Evolutionary conservation across 164 flowering plant species (phyloP).

Genomic region (Hamamelis virginiana): DNA sequence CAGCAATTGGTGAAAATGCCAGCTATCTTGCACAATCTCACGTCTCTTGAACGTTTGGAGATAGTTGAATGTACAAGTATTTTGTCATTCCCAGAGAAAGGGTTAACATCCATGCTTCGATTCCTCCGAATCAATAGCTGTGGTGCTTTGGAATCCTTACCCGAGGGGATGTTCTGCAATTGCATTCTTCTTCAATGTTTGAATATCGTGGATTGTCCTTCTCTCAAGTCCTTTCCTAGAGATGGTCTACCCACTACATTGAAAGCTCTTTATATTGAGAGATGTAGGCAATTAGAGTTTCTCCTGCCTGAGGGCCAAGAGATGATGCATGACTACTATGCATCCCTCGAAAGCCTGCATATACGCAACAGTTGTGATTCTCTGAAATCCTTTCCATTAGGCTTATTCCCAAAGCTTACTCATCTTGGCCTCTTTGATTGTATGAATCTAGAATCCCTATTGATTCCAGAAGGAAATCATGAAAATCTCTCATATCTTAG

Average conservation of each 20-base stretch:
- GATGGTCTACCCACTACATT: background rate
- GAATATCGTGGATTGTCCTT: background rate
- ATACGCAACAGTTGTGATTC: background rate
- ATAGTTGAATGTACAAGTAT: too few species aligned
- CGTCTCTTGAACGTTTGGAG: too few species aligned
- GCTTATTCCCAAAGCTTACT: conserved; percentile 2
- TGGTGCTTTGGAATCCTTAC: too few species aligned
- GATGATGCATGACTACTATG: too few species aligned
- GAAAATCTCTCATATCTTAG: background rate
- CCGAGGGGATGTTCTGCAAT: too few species aligned
- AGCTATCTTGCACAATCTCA: too few species aligned
- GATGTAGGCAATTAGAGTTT: background rate
- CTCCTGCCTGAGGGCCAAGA: background rate
- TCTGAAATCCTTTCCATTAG: conserved; percentile 10
- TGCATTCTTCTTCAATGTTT: background rate
- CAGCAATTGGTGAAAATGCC: too few species aligned
- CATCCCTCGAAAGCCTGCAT: background rate
- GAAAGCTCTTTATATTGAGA: background rate
- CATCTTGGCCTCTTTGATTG: background rate
- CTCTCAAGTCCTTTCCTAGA: background rate
- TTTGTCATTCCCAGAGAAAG: too few species aligned
- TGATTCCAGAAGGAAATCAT: background rate
- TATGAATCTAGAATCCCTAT: background rate
- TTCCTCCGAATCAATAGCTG: too few species aligned
- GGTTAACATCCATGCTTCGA: too few species aligned